A percentile compares a stretch with the other conserved stretches of the same genome.
Conservation (phyloP, 306 rosid species). For the Canavalia gladiata region DNA sequence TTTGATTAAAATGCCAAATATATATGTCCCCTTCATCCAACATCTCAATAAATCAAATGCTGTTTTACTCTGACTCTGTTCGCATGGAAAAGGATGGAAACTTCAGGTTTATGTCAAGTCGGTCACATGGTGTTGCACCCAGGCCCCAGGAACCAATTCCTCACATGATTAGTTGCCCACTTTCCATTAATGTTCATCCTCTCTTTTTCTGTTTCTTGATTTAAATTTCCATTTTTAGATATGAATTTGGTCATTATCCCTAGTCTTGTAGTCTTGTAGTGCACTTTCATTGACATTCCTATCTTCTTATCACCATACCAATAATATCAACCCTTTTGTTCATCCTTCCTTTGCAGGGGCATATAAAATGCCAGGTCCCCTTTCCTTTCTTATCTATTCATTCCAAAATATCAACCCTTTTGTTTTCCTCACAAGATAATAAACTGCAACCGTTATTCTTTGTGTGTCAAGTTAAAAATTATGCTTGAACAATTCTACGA, state of each 20-base stretch:
- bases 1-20: background rate
- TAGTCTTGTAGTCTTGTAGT: background rate
- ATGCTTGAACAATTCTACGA: too few species aligned
- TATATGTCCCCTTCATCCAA: background rate
- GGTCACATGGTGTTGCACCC: conserved; percentile 44
- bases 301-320: background rate
- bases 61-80: background rate
- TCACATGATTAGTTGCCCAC: conserved; percentile 41
- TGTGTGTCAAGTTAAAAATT: too few species aligned
- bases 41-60: background rate
- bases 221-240: conserved; percentile 10
- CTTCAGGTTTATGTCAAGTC: conserved; percentile 49
- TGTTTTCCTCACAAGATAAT: background rate
- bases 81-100: conserved; percentile 31
- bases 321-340: background rate
- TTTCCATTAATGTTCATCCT: conserved; percentile 28
- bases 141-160: conserved; percentile 8
- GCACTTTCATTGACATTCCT: conserved; percentile 27
- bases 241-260: background rate
- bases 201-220: background rate
- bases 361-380: too few species aligned
- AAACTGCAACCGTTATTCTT: background rate
- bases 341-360: too few species aligned
- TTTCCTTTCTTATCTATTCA: too few species aligned
- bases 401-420: too few species aligned